Percentiles rank a stretch among this genome's conserved stretches.
These are phyloP conservation scores for Trichoderma reesei DNA, from an alignment of 495 filamentous ascomycete species.

Conservation along the genomic window DNA sequence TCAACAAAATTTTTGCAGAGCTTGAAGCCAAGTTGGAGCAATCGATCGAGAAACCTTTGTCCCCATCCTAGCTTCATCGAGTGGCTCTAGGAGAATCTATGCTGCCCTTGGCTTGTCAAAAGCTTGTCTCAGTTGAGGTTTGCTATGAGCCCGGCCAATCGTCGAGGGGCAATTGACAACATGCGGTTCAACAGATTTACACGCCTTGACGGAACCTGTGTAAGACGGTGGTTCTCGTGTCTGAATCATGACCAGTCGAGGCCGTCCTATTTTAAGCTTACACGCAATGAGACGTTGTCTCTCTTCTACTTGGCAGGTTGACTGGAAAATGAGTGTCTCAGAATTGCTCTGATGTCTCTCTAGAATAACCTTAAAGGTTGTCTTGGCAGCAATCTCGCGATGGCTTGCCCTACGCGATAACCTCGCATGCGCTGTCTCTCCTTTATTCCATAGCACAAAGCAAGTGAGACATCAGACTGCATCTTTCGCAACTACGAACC, in stretches of 20 bases:
- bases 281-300: neutral
- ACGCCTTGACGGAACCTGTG: too few species aligned
- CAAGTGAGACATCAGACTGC: too few species aligned
- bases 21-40: neutral
- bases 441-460: too few species aligned
- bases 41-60: too few species aligned
- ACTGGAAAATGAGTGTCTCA: neutral
- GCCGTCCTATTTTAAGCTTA: neutral
- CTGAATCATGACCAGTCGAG: neutral
- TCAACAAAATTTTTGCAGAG: too few species aligned
- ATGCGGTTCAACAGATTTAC: neutral
- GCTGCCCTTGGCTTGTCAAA: conserved; percentile 2
- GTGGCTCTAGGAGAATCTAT: neutral
- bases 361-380: too few species aligned
- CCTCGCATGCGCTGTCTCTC: too few species aligned
- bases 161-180: neutral
- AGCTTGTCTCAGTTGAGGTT: neutral
- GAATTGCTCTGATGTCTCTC: too few species aligned
- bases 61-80: neutral
- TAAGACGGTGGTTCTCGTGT: neutral
- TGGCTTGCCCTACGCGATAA: too few species aligned
- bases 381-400: too few species aligned
- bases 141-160: neutral
- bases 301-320: neutral
- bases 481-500: too few species aligned